phyloP scores from a whole-genome alignment of 495 filamentous ascomycete species.

The Barbatosphaeria neglecta region DNA sequence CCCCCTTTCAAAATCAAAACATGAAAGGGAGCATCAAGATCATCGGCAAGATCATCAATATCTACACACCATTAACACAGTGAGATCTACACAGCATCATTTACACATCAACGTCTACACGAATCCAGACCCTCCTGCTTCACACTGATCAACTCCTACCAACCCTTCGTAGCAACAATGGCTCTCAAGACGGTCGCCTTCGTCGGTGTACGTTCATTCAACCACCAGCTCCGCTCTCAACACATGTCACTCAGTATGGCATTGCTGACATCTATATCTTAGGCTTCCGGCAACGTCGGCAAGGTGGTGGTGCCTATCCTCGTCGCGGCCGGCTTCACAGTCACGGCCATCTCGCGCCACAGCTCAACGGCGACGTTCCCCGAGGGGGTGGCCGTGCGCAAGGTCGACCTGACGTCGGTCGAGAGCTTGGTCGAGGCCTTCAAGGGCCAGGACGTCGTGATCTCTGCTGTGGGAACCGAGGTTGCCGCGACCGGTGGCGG shows the following conservation, averaged over 20 bases:
- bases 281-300: slow-evolving; percentile 48
- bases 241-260: neutral
- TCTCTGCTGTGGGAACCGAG: slow-evolving; percentile 30
- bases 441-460: slow-evolving; percentile 39
- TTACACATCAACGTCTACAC: neutral
- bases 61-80: neutral
- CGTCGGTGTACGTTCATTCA: slow-evolving; percentile 26
- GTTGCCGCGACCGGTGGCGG: slow-evolving; percentile 11
- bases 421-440: slow-evolving; percentile 38
- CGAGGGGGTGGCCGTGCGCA: slow-evolving; percentile 25
- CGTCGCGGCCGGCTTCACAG: slow-evolving; percentile 37
- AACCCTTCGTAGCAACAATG: slow-evolving; percentile 22
- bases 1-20: neutral
- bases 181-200: slow-evolving; percentile 35
- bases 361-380: slow-evolving; percentile 22
- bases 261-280: neutral
- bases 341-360: slow-evolving; percentile 43
- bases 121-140: neutral
- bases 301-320: slow-evolving; percentile 38
- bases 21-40: neutral
- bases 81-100: no score
- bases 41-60: neutral
- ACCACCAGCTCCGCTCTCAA: no score
- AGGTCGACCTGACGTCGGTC: slow-evolving; percentile 42
- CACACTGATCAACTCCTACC: neutral